These are phyloP conservation scores for Eucalyptus erythrocorys DNA, from an alignment of 345 rosid genomes.

Conservation along the genomic window DNA sequence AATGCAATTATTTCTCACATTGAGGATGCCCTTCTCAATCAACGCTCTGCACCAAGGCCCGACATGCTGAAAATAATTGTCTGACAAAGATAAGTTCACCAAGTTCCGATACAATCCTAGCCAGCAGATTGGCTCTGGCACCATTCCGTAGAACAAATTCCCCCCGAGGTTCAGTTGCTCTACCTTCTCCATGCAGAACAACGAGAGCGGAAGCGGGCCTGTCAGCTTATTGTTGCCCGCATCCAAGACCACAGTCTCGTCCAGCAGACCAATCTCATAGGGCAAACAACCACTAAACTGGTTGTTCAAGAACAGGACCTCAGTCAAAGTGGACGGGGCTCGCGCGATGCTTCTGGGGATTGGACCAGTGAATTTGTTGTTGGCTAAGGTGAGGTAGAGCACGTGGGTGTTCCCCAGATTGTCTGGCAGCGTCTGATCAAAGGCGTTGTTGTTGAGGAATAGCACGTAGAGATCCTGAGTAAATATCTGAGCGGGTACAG, in stretches of 20 bases:
- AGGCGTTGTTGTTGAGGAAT: conserved; percentile 61
- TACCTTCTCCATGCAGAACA: conserved; percentile 48
- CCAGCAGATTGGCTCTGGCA: conserved; percentile 58
- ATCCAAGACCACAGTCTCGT: conserved; percentile 50
- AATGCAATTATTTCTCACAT: conserved; percentile 62
- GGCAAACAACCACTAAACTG: conserved; percentile 70
- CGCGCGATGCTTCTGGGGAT: conserved; percentile 47
- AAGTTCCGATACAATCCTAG: conserved; percentile 15
- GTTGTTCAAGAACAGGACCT: conserved; percentile 60
- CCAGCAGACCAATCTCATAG: conserved; percentile 48
- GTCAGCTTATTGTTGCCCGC: conserved; percentile 48
- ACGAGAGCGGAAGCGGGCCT: conserved; percentile 46
- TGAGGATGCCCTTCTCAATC: conserved; percentile 47
- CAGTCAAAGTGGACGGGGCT: conserved; percentile 37
- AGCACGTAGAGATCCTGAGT: conserved; percentile 47
- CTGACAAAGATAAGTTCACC: conserved; percentile 45
- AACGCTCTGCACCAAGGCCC: conserved; percentile 57
- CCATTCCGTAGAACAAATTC: conserved; percentile 46
- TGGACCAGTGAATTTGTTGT: conserved; percentile 66
- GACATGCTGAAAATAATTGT: conserved; percentile 48
- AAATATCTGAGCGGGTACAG: conserved; percentile 63
- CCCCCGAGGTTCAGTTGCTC: conserved; percentile 69
- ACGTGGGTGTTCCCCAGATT: conserved; percentile 31
- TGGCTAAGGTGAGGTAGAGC: conserved; percentile 56
- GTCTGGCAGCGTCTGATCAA: conserved; percentile 40